phyloP scores from a whole-genome alignment of 192 early-diverging fungal species.

The Backusella tuberculispora region DNA sequence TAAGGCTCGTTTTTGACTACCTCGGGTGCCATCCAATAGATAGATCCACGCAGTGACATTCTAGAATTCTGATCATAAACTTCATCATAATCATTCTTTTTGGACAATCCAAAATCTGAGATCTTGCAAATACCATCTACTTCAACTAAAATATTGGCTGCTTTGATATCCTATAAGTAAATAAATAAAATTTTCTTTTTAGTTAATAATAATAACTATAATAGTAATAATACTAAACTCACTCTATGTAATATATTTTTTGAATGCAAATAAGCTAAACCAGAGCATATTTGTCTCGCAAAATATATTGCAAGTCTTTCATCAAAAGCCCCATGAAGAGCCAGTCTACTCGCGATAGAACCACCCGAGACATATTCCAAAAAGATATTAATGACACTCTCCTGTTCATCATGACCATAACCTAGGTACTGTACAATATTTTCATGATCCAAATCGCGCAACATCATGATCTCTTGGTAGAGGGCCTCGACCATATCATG shows the following conservation, averaged over 20 bases:
- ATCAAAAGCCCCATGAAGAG: constrained; percentile 73
- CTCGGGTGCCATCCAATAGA: constrained; percentile 95
- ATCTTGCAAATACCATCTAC: constrained; percentile 91
- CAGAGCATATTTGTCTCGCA: constrained; percentile 80
- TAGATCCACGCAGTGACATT: constrained; percentile 71
- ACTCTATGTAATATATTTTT: constrained; percentile 76
- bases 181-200: neutral
- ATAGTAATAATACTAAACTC: constrained; percentile 9
- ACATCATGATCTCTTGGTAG: constrained; percentile 75
- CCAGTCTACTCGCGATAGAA: constrained; percentile 78
- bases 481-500: constrained; percentile 63
- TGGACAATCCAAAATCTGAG: constrained; percentile 97
- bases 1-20: constrained; percentile 85
- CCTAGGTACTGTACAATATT: constrained; percentile 97
- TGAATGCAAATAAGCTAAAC: constrained; percentile 88
- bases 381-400: constrained; percentile 88
- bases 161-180: constrained; percentile 72
- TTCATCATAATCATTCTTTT: constrained; percentile 63
- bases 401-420: constrained; percentile 46
- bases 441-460: constrained; percentile 84
- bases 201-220: neutral
- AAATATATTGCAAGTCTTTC: constrained; percentile 76
- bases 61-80: constrained; percentile 54
- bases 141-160: constrained; percentile 83
- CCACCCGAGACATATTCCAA: constrained; percentile 98